Conservation (phyloP, 768 basidiomycete species). For the Lyophyllum shimeji region DNA sequence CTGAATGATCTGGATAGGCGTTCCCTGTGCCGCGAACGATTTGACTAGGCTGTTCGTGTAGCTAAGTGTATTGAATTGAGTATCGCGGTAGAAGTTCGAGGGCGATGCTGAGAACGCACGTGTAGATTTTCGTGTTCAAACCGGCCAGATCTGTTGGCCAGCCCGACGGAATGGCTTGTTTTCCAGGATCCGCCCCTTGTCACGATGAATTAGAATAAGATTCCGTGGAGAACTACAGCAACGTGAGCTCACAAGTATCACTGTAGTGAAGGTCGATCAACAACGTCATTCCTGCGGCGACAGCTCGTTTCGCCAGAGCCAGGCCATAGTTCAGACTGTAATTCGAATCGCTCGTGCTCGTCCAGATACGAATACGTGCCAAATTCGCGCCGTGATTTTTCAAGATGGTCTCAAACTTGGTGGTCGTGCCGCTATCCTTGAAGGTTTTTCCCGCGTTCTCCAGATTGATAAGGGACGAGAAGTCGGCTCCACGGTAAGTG, state of each 20-base stretch:
- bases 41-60: constrained; percentile 54
- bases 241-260: constrained; percentile 49
- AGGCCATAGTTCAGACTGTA: constrained; percentile 55
- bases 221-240: neutral
- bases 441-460: constrained; percentile 48
- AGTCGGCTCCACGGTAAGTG: constrained; percentile 54
- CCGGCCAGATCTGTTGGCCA: constrained; percentile 53
- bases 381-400: constrained; percentile 53
- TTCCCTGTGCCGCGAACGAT: constrained; percentile 53
- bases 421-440: constrained; percentile 37
- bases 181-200: constrained; percentile 63
- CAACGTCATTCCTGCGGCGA: constrained; percentile 55
- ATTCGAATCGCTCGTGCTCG: constrained; percentile 47
- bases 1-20: constrained; percentile 51
- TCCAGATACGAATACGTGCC: constrained; percentile 64
- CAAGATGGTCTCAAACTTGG: constrained; percentile 53
- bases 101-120: constrained; percentile 26
- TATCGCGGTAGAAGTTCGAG: neutral
- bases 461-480: constrained; percentile 52
- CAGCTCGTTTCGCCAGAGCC: constrained; percentile 52
- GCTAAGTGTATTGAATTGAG: constrained; percentile 21
- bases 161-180: constrained; percentile 56
- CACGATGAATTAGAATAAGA: neutral
- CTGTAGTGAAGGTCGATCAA: constrained; percentile 62
- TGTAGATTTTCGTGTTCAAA: constrained; percentile 58